phyloP scores from a whole-genome alignment of 1,284 basidiomycete species.

The Testicularia cyperi region DNA sequence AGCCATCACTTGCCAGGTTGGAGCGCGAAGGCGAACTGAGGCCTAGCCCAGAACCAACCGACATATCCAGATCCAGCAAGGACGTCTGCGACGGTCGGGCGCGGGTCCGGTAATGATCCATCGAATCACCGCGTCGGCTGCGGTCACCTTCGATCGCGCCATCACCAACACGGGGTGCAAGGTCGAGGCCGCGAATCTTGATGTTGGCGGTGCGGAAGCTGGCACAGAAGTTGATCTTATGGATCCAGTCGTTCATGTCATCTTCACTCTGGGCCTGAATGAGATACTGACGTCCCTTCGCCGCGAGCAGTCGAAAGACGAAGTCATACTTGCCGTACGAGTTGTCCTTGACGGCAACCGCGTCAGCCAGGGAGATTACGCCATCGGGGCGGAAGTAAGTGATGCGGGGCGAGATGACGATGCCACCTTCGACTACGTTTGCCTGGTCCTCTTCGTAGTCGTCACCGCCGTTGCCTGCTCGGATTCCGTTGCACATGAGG shows the following conservation, averaged over 20 bases:
- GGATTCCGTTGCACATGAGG: constrained; percentile 33
- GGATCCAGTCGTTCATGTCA: constrained; percentile 89
- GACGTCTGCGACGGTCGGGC: constrained; percentile 6
- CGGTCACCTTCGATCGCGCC: constrained; percentile 3
- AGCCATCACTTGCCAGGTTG: too few relatives aligned
- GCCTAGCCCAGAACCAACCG: neutral
- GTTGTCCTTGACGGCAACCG: constrained; percentile 49
- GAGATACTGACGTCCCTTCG: constrained; percentile 70
- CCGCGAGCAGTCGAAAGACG: constrained; percentile 76
- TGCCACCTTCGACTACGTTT: constrained; percentile 46
- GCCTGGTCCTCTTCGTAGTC: too few relatives aligned
- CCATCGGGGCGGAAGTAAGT: constrained; percentile 81
- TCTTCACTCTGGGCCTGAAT: constrained; percentile 73
- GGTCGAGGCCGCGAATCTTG: constrained; percentile 70
- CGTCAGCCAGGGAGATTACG: constrained; percentile 69
- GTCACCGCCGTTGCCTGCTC: constrained; percentile 9
- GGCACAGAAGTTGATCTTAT: constrained; percentile 89
- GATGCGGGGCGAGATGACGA: constrained; percentile 65
- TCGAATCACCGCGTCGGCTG: constrained; percentile 54
- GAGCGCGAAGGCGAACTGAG: too few relatives aligned
- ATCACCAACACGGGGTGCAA: constrained; percentile 17
- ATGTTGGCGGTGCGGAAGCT: constrained; percentile 85
- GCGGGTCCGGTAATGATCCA: constrained; percentile 17
- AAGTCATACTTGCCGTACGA: constrained; percentile 66
- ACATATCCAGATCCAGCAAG: constrained; percentile 14